phyloP scores from a whole-genome alignment of 1,284 basidiomycete species.

The Gastroboletus turbinatus region DNA sequence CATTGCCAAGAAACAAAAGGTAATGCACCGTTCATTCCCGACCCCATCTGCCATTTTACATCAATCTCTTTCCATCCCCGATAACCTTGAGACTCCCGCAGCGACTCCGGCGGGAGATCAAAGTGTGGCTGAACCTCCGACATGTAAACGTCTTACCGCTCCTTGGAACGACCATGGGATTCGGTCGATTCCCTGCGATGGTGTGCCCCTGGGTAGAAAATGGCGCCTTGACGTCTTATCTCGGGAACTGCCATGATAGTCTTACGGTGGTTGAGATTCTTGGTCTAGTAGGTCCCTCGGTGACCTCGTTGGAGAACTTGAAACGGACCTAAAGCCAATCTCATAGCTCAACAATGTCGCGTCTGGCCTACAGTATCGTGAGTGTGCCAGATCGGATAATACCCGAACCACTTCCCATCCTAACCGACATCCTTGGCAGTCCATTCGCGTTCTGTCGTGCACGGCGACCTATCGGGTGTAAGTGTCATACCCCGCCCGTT shows the following conservation, averaged over 20 bases:
- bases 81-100: not conserved
- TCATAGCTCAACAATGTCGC: not conserved
- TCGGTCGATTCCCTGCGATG: not conserved
- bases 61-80: not conserved
- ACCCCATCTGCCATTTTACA: not conserved
- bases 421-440: conserved; percentile 10
- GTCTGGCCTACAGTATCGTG: not conserved
- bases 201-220: not conserved
- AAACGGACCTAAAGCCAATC: not conserved
- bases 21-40: not conserved
- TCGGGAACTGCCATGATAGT: not conserved
- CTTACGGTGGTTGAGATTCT: not conserved
- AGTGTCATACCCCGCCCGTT: not conserved
- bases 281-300: not conserved
- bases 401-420: too few species aligned
- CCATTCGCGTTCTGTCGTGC: conserved; percentile 24
- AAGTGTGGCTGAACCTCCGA: not conserved
- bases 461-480: conserved; percentile 29
- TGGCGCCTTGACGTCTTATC: not conserved
- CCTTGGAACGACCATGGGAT: not conserved
- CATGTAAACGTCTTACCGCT: not conserved
- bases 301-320: too few species aligned
- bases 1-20: not conserved
- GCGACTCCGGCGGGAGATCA: not conserved
- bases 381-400: not conserved